A percentile compares a stretch with the other conserved stretches of the same genome.
phyloP scores from a whole-genome alignment of 2,329 filamentous ascomycete genomes.

The Uncinocarpus reesii region DNA sequence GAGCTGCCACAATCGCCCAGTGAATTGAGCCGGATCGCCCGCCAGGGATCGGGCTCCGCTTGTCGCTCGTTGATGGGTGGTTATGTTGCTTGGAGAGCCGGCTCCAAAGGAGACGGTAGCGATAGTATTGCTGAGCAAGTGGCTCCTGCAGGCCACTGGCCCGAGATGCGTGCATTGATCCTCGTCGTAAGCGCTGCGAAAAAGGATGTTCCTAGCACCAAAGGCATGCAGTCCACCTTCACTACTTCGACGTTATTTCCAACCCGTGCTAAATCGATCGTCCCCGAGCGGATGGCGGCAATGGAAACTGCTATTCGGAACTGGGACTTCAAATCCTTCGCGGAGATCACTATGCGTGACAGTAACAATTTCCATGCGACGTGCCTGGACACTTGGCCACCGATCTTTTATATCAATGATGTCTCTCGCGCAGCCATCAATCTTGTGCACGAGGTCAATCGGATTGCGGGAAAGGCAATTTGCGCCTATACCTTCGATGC shows the following conservation, averaged over 20 bases:
- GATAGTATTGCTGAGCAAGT: conserved; percentile 86
- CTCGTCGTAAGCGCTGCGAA: conserved; percentile 87
- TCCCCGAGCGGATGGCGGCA: conserved; percentile 68
- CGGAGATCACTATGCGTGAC: conserved; percentile 86
- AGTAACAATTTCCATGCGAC: conserved; percentile 95
- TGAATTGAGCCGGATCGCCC: conserved; percentile 76
- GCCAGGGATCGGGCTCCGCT: conserved; percentile 89
- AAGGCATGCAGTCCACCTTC: conserved; percentile 95
- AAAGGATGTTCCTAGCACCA: conserved; percentile 86
- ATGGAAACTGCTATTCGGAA: conserved; percentile 74
- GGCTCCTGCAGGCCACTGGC: conserved; percentile 83
- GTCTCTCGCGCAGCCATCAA: conserved; percentile 76
- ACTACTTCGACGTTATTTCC: conserved; percentile 81
- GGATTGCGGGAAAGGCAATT: conserved; percentile 62
- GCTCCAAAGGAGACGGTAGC: conserved; percentile 61
- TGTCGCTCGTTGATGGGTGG: conserved; percentile 89
- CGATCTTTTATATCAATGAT: conserved; percentile 98
- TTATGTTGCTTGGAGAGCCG: conserved; percentile 90
- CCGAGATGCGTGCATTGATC: conserved; percentile 82
- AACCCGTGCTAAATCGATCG: conserved; percentile 62
- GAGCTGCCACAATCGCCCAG: conserved; percentile 68
- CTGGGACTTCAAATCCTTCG: conserved; percentile 77
- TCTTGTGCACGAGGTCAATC: conserved; percentile 81
- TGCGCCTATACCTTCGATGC: conserved; percentile 97
- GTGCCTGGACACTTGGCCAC: conserved; percentile 88